phyloP scores from a whole-genome alignment of 768 basidiomycete genomes.

The Mycena chlorophos region DNA sequence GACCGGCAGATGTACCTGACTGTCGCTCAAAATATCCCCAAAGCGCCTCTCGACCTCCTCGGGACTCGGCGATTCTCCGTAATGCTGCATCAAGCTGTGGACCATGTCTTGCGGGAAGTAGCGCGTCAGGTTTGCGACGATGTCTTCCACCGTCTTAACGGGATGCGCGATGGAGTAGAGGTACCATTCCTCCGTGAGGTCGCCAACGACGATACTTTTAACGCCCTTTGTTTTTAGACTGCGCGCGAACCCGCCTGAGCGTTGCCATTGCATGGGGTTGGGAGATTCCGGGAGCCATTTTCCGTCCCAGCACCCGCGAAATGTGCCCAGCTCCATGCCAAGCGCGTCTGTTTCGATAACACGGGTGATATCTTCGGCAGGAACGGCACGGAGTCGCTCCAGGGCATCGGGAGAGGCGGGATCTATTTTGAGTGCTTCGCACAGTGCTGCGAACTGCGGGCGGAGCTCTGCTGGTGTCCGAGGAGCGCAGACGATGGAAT shows the following conservation, averaged over 20 bases:
- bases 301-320: slow-evolving; percentile 63
- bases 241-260: slow-evolving; percentile 55
- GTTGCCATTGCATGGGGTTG: slow-evolving; percentile 70
- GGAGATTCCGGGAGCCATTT: slow-evolving; percentile 56
- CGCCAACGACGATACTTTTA: slow-evolving; percentile 62
- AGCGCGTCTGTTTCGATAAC: slow-evolving; percentile 59
- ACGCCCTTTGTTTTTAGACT: slow-evolving; percentile 60
- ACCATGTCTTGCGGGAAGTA: slow-evolving; percentile 58
- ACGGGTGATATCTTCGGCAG: slow-evolving; percentile 51
- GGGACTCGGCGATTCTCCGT: slow-evolving; percentile 39
- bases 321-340: slow-evolving; percentile 58
- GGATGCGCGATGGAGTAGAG: slow-evolving; percentile 73
- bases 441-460: slow-evolving; percentile 65
- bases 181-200: slow-evolving; percentile 76
- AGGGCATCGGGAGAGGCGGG: slow-evolving; percentile 51
- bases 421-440: slow-evolving; percentile 54
- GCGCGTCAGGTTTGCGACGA: slow-evolving; percentile 56
- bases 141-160: slow-evolving; percentile 48
- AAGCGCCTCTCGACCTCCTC: slow-evolving; percentile 49
- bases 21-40: slow-evolving; percentile 61
- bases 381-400: slow-evolving; percentile 51
- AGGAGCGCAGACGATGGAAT: slow-evolving; percentile 63
- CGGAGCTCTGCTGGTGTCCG: slow-evolving; percentile 57
- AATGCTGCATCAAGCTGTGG: slow-evolving; percentile 44
- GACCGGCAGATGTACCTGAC: slow-evolving; percentile 69